Evolutionary conservation across 306 rosid species (phyloP), one percentile per base, ranked within the genome.

Genomic region (Delonix regia): DNA sequence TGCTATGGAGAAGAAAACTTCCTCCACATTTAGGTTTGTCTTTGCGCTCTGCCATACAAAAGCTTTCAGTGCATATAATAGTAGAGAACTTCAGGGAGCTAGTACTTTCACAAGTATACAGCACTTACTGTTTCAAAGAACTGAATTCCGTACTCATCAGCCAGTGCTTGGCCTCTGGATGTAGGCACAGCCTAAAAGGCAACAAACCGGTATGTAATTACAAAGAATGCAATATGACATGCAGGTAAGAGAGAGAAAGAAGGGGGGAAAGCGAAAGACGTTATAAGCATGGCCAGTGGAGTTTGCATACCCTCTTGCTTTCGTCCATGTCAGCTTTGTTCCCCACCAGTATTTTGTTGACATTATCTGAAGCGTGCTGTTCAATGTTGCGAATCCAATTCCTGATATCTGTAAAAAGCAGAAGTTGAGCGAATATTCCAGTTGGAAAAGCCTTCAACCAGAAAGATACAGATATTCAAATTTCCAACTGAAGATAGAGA

Each of bases 291-390:
- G 30, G 62, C 14, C 52, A 70, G 55, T 34, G 61, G 83, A 83
- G 10, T 53, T 51, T 18, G 41, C 90, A 71, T 87, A 94, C 98
- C 93, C 97, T 89, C 87, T 90, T 94, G 88, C 98, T 92, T 82
- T 94, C 98, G 39, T 94, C 97, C 98, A 94, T 94, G 82, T 94
- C 98, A 27, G 98, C 98, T 87, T 94, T 94, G 93, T 94, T 94
- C 28, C 97, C 98, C 18, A 94, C 98, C 80, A 94, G 85, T 83
- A 94, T 85, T 85, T 92, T 94, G 90, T 90, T 94, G 47, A 94
- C 97, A 63, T 94, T 92, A 77, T 94, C 98, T 5, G 98, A 94
- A 69, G 98, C 98, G 82, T 94, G 98, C 65, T 94, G 98, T 89
- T 94, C 98, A 38, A 94, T 94, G 85, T 94, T 94, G 85, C 97